Evolutionary conservation across 2,329 filamentous ascomycete species (phyloP), one percentile per base, ranked within the genome.

Genomic region (Colletotrichum tabaci): DNA sequence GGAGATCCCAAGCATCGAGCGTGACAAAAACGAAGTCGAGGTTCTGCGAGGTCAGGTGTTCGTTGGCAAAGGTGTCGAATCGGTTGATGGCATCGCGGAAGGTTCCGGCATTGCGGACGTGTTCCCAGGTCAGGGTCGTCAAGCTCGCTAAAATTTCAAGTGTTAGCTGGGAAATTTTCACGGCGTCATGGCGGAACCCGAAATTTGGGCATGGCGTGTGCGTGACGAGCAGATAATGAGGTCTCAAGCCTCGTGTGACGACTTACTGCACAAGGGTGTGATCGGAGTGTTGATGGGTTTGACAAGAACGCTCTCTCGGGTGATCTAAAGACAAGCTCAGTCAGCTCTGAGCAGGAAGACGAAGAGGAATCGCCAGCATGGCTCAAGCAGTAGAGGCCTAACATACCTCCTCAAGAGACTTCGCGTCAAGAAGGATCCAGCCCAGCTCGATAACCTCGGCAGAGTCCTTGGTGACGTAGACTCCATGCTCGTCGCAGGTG

Each of bases 261-360:
- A 93, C 95, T 92, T 92, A 98, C 95, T 99, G 90, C 96, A 99
- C 64, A 99, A 89, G 73, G 96, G 96, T 76, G 96, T 99, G 81
- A 99, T 99, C 67, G 96, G 96, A 56, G 96, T 99, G 86, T 98
- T 99, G 86, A 98, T 93, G 5, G 96, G 96, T 86, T 98, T 98
- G 78, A 99, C 96, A 53, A 99, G 93, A 65, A 98, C 94, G 80
- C 94, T 98, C 84, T 98, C 95, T 77, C 95, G 94, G 84, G 97
- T 93, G 77, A 98, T 88, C 96, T 99, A 82, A 74, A 76, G 61
- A 57, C 49, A 67, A 71, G 53, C 61, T 64, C 63, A 66, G 65
- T 74, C 67, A 74, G 70, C 61, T 75, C 71, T 62, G 35, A 30
- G 57, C 64, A 38, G 15, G 68, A 74, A 67, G 74, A 71, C 61